Evolutionary conservation across 192 early-diverging fungal species (phyloP).

Genomic region (Coemansia sp.): DNA sequence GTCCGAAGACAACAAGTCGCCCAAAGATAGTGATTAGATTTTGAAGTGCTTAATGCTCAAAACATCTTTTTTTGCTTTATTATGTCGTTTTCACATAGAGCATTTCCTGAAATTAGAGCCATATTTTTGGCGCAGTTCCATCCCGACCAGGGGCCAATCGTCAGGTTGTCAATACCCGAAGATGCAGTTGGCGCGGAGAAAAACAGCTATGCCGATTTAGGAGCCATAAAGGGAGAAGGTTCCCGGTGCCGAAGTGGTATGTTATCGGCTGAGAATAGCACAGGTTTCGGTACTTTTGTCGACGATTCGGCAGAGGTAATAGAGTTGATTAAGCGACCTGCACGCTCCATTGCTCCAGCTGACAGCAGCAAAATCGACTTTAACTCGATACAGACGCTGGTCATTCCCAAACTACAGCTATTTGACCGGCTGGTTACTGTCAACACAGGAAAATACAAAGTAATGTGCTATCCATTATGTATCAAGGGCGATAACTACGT

Average conservation of each 20-base stretch:
- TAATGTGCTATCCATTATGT: conserved; percentile 52
- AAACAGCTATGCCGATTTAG: conserved; percentile 6
- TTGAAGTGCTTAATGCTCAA: no score
- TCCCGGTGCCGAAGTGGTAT: neutral
- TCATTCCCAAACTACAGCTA: conserved; percentile 46
- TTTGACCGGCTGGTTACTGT: conserved; percentile 52
- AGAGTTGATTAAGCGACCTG: conserved; percentile 34
- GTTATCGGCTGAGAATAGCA: neutral
- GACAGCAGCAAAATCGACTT: conserved; percentile 44
- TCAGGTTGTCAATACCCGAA: conserved; percentile 40
- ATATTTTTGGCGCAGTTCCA: conserved; percentile 48
- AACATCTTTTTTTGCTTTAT: neutral
- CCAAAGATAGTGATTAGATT: no score
- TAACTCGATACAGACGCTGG: conserved; percentile 47
- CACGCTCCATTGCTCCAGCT: neutral
- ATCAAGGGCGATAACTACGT: conserved; percentile 54
- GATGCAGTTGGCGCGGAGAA: conserved; percentile 37
- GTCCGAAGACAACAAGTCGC: no score
- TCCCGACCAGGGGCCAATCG: conserved; percentile 42
- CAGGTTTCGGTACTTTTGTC: neutral
- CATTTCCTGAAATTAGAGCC: conserved; percentile 41
- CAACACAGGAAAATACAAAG: conserved; percentile 35
- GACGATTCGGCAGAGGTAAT: conserved; percentile 6
- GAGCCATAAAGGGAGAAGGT: no score
- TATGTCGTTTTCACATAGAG: conserved; percentile 13